Evolutionary conservation across 2,329 filamentous ascomycete genomes (phyloP).

Genomic region (Claviceps sp.): DNA sequence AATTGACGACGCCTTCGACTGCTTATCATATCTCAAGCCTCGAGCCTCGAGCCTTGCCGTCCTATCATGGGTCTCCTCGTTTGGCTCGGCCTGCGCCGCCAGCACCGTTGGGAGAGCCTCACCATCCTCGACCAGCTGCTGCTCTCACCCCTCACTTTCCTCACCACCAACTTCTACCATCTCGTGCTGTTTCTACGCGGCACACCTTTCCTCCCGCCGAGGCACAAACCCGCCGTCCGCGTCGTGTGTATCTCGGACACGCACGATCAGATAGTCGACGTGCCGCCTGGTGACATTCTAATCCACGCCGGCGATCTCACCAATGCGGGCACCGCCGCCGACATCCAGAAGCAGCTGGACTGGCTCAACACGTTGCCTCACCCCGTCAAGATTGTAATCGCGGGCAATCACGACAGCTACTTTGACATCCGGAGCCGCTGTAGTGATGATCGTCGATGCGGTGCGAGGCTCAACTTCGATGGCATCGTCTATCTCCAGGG

Average conservation of each 20-base stretch:
- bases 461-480: conserved; percentile 48
- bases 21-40: background rate
- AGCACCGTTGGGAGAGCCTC: conserved; percentile 32
- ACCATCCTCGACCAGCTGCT: conserved; percentile 50
- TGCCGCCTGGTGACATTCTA: conserved; percentile 70
- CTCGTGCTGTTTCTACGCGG: conserved; percentile 56
- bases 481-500: conserved; percentile 66
- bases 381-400: conserved; percentile 65
- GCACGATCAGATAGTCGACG: conserved; percentile 47
- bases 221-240: conserved; percentile 44
- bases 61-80: conserved; percentile 30
- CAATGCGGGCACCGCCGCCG: conserved; percentile 53
- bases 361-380: conserved; percentile 69
- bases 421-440: conserved; percentile 55
- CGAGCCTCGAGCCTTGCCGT: background rate
- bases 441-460: conserved; percentile 38
- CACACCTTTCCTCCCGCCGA: conserved; percentile 43
- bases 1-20: background rate
- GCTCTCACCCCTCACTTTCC: conserved; percentile 51
- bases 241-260: conserved; percentile 88
- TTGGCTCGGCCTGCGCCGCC: conserved; percentile 33
- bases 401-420: conserved; percentile 81
- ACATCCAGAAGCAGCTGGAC: conserved; percentile 72
- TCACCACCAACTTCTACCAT: conserved; percentile 50
- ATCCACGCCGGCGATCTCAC: conserved; percentile 84